Conservation (phyloP, 805 yeast species). For the Cyberlindnera samutprakarnensis region DNA sequence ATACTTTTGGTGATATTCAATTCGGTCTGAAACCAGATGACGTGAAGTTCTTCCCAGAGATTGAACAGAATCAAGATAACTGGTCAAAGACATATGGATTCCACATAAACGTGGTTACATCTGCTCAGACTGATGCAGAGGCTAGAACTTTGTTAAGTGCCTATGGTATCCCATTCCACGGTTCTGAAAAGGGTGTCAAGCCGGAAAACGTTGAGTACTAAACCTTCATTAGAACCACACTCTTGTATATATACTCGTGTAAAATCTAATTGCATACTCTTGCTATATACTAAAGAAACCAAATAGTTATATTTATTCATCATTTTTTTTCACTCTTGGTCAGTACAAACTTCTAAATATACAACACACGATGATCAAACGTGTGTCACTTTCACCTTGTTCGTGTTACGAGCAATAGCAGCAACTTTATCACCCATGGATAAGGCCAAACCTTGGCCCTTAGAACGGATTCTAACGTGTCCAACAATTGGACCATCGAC, state of each 20-base stretch:
- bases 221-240: too few species aligned
- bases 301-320: neutral
- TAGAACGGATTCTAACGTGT: slow-evolving; percentile 91
- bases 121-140: slow-evolving; percentile 84
- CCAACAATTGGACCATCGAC: slow-evolving; percentile 75
- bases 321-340: neutral
- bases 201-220: slow-evolving; percentile 20
- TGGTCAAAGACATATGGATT: slow-evolving; percentile 86
- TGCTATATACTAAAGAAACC: neutral
- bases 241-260: too few species aligned
- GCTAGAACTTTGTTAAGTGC: slow-evolving; percentile 82
- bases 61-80: slow-evolving; percentile 81
- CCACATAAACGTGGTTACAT: slow-evolving; percentile 76
- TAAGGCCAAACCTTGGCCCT: slow-evolving; percentile 95
- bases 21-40: slow-evolving; percentile 78
- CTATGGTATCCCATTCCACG: slow-evolving; percentile 71
- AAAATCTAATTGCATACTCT: neutral
- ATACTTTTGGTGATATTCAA: slow-evolving; percentile 75
- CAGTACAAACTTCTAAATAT: too few species aligned
- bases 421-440: slow-evolving; percentile 94
- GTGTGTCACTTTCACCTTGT: slow-evolving; percentile 27
- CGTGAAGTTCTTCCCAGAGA: slow-evolving; percentile 83
- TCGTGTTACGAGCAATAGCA: slow-evolving; percentile 57
- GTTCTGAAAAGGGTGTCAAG: slow-evolving; percentile 33
- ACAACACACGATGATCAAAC: too few species aligned